Base-by-base conservation (phyloP, 805 yeast species). In the Pichia kluyveri region DNA sequence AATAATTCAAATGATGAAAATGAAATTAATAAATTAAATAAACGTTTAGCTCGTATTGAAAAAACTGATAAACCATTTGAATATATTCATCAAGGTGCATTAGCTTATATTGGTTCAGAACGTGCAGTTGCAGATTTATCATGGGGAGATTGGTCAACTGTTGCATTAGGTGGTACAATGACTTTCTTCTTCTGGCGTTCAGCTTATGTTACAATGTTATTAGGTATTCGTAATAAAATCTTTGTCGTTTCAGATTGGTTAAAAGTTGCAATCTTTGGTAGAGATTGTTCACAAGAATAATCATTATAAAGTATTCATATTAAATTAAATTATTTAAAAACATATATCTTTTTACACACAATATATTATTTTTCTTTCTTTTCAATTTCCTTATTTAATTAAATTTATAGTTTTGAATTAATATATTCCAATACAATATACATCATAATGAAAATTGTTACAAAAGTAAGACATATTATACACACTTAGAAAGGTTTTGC, bases 111-210 rank as follows among this genome's bases (percentile, higher is more conserved):
- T 65, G 98, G 98, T 58, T 72, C 83, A 31, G 98, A 90, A 65
- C 77, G 82, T 67, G 98, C 98, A 44, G 89, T 90, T 60, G 97
- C 97, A 41, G 97, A 90, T 65, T 72, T 91, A 59, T 77, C 82
- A 28, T 75, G 84, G 76, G 85, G 83, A 56, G 83, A 81, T 60
- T 84, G 88, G 79, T 80, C 84, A 49, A 83, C 83, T 61, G 77
- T 86, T 59, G 79, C 89, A 34, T 71, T 87, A 43, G 91, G 95
- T 53, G 97, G 97, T 61, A 75, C 83, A 45, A 70, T 86, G 65
- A 87, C 97, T 38, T 89, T 84, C 75, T 73, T 87, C 66, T 86
- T 90, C 77, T 90, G 98, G 98, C 83, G 95, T 71, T 78, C 87
- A 31, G 96, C 96, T 31, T 91, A 91, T 69, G 80, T 91, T 55